Base-by-base conservation (phyloP, 352 stramenopile species). In the Phytopythium aichiense region DNA sequence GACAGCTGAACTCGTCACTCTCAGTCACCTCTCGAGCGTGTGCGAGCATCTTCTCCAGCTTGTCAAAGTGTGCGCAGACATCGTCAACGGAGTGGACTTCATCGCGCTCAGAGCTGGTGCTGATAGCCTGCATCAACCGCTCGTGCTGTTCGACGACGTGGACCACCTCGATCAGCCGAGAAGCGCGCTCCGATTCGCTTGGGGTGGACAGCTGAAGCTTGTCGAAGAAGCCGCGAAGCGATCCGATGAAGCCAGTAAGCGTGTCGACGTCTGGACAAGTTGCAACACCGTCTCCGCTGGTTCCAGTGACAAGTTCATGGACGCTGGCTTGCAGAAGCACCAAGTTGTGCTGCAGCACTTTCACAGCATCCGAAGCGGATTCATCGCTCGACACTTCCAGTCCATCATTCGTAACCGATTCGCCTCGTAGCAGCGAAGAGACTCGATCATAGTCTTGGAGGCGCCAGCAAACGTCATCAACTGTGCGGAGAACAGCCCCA, bases 371-470 rank as follows among this genome's bases (percentile, higher is more conserved):
- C 33, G 33, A 15, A 1, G 16, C 20, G 0, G 35, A 7, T 1
- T 28, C 35, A 7, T 12, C 13, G 25, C 2, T 20, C 7, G 38
- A 6, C n/a, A 1, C 12, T 7, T 22, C 4, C 31, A 15, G 0
- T 5, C 16, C 35, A 0, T n/a, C 7, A n/a, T 1, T n/a, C 3
- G 51, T 1, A 2, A 20, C 4, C 20, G n/a, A 4, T 1, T 52
- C 13, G 15, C 40, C 51, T 43, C 40, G 38, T 8, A 65, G n/a
- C n/a, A 43, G 22, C 1, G 28, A 42, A 4, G 20, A 59, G 15
- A 79, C 67, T 13, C 46, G 25, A 37, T 79, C 68, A 25, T 73
- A 73, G 11, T 72, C 65, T 1, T 64, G 45, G 18, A 85, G 69
- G 1, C 49, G 60, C 7, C 18, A 25, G 30, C 66, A 66, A 25